A percentile compares a stretch with the other conserved stretches of the same genome.
phyloP scores from a whole-genome alignment of 2,329 filamentous ascomycete species.

The Aspergillus hiratsukae region DNA sequence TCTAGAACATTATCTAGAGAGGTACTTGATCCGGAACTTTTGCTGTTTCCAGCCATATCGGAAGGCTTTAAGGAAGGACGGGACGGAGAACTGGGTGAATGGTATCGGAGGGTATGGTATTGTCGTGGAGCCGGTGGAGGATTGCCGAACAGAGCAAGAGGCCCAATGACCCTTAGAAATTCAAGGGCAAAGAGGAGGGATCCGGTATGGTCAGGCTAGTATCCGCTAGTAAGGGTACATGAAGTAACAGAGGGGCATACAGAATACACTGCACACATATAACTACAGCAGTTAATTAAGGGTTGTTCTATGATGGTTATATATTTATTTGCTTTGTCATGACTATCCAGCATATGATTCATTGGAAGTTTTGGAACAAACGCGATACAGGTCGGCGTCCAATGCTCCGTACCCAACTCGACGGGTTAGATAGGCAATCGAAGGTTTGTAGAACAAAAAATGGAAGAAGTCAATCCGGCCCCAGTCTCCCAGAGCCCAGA shows the following conservation, averaged over 20 bases:
- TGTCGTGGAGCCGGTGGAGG: neutral
- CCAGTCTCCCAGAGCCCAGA: slow-evolving; percentile 4
- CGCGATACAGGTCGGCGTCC: too few species aligned
- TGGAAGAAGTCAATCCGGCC: slow-evolving; percentile 22
- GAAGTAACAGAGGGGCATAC: neutral
- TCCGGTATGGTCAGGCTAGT: neutral
- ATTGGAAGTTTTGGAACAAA: neutral
- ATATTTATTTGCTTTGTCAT: too few species aligned
- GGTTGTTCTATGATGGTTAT: neutral
- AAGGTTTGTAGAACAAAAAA: slow-evolving; percentile 20
- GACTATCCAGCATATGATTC: neutral
- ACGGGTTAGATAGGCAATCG: slow-evolving; percentile 18
- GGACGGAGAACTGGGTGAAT: neutral
- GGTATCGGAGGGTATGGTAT: neutral
- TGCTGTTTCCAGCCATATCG: neutral
- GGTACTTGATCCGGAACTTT: neutral
- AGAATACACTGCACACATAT: too few species aligned
- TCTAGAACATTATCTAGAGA: neutral
- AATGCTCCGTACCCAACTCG: slow-evolving; percentile 14
- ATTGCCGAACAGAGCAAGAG: slow-evolving; percentile 6
- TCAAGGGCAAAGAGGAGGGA: neutral
- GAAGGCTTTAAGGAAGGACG: neutral
- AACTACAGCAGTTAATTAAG: neutral
- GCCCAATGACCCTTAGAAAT: slow-evolving; percentile 9
- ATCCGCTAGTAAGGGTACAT: neutral